Percentiles rank a stretch among this genome's conserved stretches.
phyloP scores from a whole-genome alignment of 2,329 filamentous ascomycete species.

The Aspergillus sp. region DNA sequence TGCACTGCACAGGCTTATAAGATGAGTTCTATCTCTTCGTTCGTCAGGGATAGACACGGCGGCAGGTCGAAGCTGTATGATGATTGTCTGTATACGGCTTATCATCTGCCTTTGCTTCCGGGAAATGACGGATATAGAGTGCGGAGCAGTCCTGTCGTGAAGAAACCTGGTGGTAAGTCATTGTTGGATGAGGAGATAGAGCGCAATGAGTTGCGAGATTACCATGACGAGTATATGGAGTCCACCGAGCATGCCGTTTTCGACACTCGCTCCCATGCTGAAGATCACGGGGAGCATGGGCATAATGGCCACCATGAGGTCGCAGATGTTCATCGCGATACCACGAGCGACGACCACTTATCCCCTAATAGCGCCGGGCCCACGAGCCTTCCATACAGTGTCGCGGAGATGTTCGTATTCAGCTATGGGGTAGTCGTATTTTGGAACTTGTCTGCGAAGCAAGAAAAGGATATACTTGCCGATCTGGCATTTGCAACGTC shows the following conservation, averaged over 20 bases:
- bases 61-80: slow-evolving; percentile 96
- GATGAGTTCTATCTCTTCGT: slow-evolving; percentile 81
- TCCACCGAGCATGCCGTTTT: slow-evolving; percentile 48
- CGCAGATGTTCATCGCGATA: slow-evolving; percentile 2
- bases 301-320: slow-evolving; percentile 27
- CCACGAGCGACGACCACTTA: slow-evolving; percentile 20
- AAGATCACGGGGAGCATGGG: slow-evolving; percentile 11
- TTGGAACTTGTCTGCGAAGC: slow-evolving; percentile 96
- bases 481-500: slow-evolving; percentile 80
- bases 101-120: slow-evolving; percentile 84
- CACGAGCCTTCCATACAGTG: slow-evolving; percentile 65
- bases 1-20: slow-evolving; percentile 95
- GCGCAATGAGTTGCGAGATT: slow-evolving; percentile 82
- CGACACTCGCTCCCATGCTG: slow-evolving; percentile 29
- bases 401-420: slow-evolving; percentile 96
- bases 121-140: slow-evolving; percentile 85
- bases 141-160: slow-evolving; percentile 85
- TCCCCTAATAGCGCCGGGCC: slow-evolving; percentile 51
- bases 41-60: slow-evolving; percentile 81
- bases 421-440: slow-evolving; percentile 97
- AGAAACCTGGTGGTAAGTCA: slow-evolving; percentile 89
- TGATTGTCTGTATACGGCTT: slow-evolving; percentile 94
- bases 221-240: slow-evolving; percentile 87
- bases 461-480: slow-evolving; percentile 94
- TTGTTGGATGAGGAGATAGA: slow-evolving; percentile 95